phyloP scores from a whole-genome alignment of 495 filamentous ascomycete genomes.

The Daldinia bambusicola region DNA sequence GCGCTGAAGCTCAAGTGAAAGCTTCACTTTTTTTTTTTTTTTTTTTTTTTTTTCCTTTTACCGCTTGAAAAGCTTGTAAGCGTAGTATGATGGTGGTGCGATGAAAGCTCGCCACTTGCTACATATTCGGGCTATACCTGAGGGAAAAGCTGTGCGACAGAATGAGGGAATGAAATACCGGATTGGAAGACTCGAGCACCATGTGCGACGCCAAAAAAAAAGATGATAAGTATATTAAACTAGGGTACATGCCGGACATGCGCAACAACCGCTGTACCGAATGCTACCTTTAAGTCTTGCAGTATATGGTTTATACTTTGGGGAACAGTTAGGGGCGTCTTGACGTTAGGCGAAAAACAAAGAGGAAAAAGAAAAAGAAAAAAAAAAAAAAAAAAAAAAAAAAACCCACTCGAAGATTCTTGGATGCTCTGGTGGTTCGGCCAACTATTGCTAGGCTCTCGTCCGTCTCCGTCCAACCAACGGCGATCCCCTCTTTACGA shows the following conservation, averaged over 20 bases:
- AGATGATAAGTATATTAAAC: constrained; percentile 27
- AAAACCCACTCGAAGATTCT: constrained; percentile 36
- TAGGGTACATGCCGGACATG: constrained; percentile 37
- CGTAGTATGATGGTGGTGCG: constrained; percentile 44
- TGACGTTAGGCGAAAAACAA: too few species aligned
- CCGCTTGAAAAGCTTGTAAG: constrained; percentile 15
- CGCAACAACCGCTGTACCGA: constrained; percentile 32
- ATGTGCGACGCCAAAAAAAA: constrained; percentile 33
- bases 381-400: constrained; percentile 2
- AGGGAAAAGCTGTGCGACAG: constrained; percentile 28
- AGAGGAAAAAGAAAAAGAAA: neutral
- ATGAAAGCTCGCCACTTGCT: constrained; percentile 33
- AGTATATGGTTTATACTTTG: too few species aligned
- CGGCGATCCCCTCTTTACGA: constrained; percentile 8
- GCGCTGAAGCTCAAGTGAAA: constrained; percentile 26
- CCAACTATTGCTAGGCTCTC: constrained; percentile 14
- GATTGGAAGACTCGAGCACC: constrained; percentile 21
- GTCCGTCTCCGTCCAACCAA: constrained; percentile 24
- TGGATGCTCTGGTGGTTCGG: constrained; percentile 21
- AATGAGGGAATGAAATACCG: constrained; percentile 30
- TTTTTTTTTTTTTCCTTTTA: constrained; percentile 14
- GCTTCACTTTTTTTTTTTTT: constrained; percentile 11
- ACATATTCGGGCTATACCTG: constrained; percentile 22
- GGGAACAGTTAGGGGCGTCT: too few species aligned
- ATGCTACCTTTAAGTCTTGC: constrained; percentile 22